phyloP scores from a whole-genome alignment of 1,284 basidiomycete species.

The Meripilus lineatus region DNA sequence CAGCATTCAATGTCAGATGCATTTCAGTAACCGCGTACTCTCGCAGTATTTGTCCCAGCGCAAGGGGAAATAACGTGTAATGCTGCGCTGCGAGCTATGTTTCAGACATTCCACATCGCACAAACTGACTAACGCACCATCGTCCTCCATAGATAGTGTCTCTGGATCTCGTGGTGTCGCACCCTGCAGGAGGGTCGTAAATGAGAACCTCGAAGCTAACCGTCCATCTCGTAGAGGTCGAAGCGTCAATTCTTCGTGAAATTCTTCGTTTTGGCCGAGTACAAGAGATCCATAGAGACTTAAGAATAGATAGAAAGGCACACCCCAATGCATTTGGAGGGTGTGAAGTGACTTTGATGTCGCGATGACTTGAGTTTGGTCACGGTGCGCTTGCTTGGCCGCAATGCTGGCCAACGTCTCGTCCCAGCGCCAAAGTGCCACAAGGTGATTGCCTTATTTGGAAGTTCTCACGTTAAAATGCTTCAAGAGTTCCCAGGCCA shows the following conservation, averaged over 20 bases:
- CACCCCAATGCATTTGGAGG: no score
- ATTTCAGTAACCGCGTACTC: slow-evolving; percentile 83
- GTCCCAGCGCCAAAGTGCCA: no score
- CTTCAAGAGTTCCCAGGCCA: no score
- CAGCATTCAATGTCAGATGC: slow-evolving; percentile 84
- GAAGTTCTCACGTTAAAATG: no score
- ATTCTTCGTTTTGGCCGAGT: slow-evolving; percentile 48
- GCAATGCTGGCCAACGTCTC: no score
- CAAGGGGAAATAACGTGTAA: slow-evolving; percentile 80
- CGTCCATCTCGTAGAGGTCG: slow-evolving; percentile 81
- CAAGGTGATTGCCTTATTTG: no score
- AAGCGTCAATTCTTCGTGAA: slow-evolving; percentile 69
- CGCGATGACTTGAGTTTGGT: no score
- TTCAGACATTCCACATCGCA: no score
- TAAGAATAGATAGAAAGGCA: no score
- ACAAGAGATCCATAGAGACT: no score
- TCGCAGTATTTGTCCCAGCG: slow-evolving; percentile 81
- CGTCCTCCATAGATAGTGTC: slow-evolving; percentile 44
- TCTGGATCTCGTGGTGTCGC: slow-evolving; percentile 50
- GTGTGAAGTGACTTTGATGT: no score
- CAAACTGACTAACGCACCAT: slow-evolving; percentile 47
- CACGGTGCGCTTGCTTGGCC: no score
- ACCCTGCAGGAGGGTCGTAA: slow-evolving; percentile 60
- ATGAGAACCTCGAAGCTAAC: slow-evolving; percentile 81
- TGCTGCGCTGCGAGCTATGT: slow-evolving; percentile 78